Base-by-base conservation (phyloP, 495 filamentous ascomycete species). In the Apodospora peruviana region DNA sequence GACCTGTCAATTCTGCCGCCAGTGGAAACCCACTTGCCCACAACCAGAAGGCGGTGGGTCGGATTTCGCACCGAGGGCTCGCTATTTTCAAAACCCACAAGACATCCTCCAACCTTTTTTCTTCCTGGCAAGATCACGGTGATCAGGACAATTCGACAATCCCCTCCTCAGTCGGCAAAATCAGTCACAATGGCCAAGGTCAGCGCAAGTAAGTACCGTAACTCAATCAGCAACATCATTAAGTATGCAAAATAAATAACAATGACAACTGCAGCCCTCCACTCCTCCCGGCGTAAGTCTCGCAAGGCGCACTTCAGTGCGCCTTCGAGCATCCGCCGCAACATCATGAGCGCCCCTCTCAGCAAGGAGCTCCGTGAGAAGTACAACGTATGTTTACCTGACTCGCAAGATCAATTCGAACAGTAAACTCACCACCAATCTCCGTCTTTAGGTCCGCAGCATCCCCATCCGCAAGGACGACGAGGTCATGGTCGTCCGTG, bases 391-490 rank as follows among this genome's bases (percentile, higher is more conserved):
- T 52, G 82, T 69, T 47, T 45, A 38, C 16, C 5, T 38, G 8
- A 5, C 16, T 38, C 8, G 36, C 9, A 9, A 17, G 16, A 16
- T 21, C 36, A 38, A 41, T 47, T 46, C 45, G 16, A 36, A 38
- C 46, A 51, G 34, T 34, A 10, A 25, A 44, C 29, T 25, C 17
- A 37, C 46, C 51, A 58, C 56, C 59, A 47, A 17, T 19, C 20
- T 27, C 25, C 2, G 14, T 12, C 16, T 24, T 39, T 61, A 95
- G 88, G 90, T 95, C 71, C 91, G 90, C 75, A 86, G 86, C 62
- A 95, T 98, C 67, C 93, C 93, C 65, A 81, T 98, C 80, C 90
- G 93, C 78, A 94, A 94, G 75, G 91, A 96, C 72, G 93, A 99
- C 75, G 89, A 95, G 74, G 90, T 97, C 60, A 71, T 74, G 63